phyloP scores from a whole-genome alignment of 257 asterid species.

The Capsicum chinense region DNA sequence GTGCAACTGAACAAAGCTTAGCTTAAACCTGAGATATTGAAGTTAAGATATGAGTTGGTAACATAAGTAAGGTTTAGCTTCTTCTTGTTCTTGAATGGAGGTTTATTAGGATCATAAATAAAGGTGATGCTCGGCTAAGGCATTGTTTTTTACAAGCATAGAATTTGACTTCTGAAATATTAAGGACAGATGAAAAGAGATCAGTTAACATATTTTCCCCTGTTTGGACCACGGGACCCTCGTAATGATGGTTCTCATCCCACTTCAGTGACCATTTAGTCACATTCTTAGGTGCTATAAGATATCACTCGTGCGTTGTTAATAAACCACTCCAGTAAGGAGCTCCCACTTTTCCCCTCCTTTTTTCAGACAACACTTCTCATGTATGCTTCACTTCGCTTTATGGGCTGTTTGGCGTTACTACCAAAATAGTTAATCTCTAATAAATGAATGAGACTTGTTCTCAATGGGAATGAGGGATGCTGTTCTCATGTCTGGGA shows the following conservation, averaged over 20 bases:
- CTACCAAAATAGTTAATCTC: neutral
- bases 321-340: neutral
- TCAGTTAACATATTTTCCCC: neutral
- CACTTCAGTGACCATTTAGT: neutral
- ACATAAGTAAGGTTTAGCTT: neutral
- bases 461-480: neutral
- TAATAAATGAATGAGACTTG: neutral
- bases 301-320: neutral
- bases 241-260: neutral
- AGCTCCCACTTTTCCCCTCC: neutral
- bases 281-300: neutral
- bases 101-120: neutral
- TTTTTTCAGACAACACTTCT: neutral
- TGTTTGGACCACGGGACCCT: neutral
- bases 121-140: neutral
- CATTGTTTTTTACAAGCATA: neutral
- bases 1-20: neutral
- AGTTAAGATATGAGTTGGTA: neutral
- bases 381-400: neutral
- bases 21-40: neutral
- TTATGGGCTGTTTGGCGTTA: neutral
- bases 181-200: neutral
- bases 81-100: slow-evolving; percentile 3
- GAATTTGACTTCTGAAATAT: neutral
- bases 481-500: neutral